Evolutionary conservation across 2,329 filamentous ascomycete species (phyloP).

Genomic region (Ophiostoma populinum): DNA sequence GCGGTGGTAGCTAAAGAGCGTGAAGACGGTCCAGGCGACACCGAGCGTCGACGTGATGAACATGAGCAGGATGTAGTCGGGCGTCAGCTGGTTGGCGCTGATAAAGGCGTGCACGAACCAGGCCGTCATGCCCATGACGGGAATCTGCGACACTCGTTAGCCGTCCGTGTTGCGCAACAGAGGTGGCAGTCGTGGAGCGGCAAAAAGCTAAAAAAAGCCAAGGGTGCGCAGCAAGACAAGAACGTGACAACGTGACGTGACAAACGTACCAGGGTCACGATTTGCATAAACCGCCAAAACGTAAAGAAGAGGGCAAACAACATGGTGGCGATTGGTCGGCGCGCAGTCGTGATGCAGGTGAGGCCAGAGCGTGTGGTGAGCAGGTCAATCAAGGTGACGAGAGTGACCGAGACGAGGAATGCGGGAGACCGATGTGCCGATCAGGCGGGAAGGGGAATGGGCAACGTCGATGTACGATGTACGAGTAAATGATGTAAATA

Average conservation of each 20-base stretch:
- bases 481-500: too few species aligned
- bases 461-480: too few species aligned
- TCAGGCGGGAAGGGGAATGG: too few species aligned
- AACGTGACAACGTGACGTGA: too few species aligned
- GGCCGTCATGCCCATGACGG: conserved; percentile 47
- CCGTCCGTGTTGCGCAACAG: too few species aligned
- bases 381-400: neutral
- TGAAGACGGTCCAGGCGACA: conserved; percentile 45
- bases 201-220: too few species aligned
- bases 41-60: conserved; percentile 51
- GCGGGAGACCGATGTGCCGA: too few species aligned
- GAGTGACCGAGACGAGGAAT: neutral
- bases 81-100: conserved; percentile 37
- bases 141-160: conserved; percentile 29
- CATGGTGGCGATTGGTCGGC: conserved; percentile 26
- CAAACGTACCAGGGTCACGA: conserved; percentile 38
- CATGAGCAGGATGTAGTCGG: conserved; percentile 44
- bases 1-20: conserved; percentile 49
- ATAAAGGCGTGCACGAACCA: conserved; percentile 48
- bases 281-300: conserved; percentile 43
- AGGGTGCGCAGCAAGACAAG: neutral
- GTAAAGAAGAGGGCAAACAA: conserved; percentile 46
- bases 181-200: too few species aligned
- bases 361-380: neutral
- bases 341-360: neutral